phyloP scores from a whole-genome alignment of 305 asterid genomes.

The Fraxinus velutina region DNA sequence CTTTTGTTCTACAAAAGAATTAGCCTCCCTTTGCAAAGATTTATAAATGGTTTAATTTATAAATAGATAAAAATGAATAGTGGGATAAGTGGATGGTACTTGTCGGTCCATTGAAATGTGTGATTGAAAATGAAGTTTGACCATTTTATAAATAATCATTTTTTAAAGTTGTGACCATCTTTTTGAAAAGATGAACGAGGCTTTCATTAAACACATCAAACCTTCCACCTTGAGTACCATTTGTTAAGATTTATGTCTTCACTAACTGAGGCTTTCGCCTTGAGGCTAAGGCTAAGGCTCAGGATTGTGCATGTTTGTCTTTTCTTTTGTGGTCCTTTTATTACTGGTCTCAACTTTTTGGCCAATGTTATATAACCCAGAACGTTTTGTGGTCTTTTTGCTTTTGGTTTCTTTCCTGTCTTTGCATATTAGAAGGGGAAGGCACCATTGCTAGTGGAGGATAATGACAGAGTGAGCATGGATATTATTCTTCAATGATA shows the following conservation, averaged over 20 bases:
- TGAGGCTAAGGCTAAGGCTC: too few species aligned
- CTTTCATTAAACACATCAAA: not conserved
- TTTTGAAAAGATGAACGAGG: not conserved
- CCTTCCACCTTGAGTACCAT: not conserved
- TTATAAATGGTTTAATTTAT: too few species aligned
- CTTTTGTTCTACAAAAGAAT: not conserved
- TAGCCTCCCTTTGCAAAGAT: not conserved
- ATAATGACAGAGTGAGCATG: not conserved
- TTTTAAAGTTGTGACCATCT: not conserved
- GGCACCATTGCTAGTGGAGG: not conserved
- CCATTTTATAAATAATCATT: not conserved
- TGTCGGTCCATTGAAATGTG: too few species aligned
- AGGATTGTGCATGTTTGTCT: too few species aligned
- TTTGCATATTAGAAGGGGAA: not conserved
- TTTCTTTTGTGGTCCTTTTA: too few species aligned
- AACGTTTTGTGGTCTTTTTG: not conserved
- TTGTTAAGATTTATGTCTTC: not conserved
- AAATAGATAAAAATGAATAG: not conserved
- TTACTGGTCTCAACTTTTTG: not conserved
- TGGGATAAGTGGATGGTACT: not conserved
- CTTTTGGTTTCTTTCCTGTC: not conserved
- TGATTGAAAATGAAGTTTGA: not conserved
- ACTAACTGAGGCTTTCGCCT: not conserved
- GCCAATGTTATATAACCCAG: not conserved
- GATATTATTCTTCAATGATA: not conserved